Evolutionary conservation across 768 basidiomycete genomes (phyloP).

Genomic region (Auriculariales sp.): DNA sequence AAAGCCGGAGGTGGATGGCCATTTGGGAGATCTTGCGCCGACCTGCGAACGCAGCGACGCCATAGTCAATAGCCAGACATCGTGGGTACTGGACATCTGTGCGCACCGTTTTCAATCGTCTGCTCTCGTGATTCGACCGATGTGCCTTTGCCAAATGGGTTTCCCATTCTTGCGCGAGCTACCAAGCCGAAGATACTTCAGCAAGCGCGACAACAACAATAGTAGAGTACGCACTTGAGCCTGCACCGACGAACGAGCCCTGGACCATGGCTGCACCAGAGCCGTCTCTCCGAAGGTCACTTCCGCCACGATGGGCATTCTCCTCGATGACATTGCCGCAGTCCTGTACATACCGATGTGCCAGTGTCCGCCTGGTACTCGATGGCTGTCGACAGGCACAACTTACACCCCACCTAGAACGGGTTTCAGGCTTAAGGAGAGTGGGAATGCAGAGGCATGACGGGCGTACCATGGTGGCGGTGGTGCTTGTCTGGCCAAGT

Average conservation of each 20-base stretch:
- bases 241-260: slow-evolving; percentile 82
- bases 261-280: slow-evolving; percentile 91
- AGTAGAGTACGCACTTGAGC: slow-evolving; percentile 54
- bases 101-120: slow-evolving; percentile 78
- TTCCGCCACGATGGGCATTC: slow-evolving; percentile 85
- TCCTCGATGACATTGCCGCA: slow-evolving; percentile 90
- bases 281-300: slow-evolving; percentile 89
- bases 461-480: no score
- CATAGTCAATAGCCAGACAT: slow-evolving; percentile 1
- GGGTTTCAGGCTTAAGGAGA: no score
- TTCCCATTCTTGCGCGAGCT: slow-evolving; percentile 76
- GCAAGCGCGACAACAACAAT: background rate
- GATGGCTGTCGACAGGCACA: slow-evolving; percentile 20
- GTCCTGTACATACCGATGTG: slow-evolving; percentile 67
- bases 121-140: slow-evolving; percentile 77
- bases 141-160: slow-evolving; percentile 68
- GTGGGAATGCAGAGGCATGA: no score
- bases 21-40: slow-evolving; percentile 73
- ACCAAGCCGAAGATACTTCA: background rate
- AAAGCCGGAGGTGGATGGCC: slow-evolving; percentile 60
- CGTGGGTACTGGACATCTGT: background rate
- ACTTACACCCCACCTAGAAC: background rate
- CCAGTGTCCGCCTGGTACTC: slow-evolving; percentile 77
- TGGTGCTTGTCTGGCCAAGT: no score
- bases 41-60: slow-evolving; percentile 43